Conservation (phyloP, 352 stramenopile genomes). For the Thraustochytrium aureum region DNA sequence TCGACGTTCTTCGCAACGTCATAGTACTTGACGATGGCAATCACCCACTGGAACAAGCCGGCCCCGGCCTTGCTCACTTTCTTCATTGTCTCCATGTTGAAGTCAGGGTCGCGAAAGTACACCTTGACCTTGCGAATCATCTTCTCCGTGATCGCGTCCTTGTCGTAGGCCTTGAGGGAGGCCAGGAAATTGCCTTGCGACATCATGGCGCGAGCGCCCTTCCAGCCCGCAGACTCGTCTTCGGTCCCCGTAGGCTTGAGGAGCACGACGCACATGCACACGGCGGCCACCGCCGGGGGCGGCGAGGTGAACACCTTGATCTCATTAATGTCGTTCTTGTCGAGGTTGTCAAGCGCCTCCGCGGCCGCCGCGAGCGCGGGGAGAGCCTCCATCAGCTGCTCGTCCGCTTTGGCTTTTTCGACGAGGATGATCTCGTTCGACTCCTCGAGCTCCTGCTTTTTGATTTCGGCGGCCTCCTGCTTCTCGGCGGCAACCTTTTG, state of each 20-base stretch:
- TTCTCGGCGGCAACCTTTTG: constrained; percentile 83
- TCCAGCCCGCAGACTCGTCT: constrained; percentile 85
- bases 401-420: constrained; percentile 89
- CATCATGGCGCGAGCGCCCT: constrained; percentile 91
- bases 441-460: constrained; percentile 83
- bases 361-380: constrained; percentile 89
- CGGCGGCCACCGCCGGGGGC: constrained; percentile 77
- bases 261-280: constrained; percentile 69
- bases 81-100: constrained; percentile 93
- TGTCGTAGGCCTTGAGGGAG: constrained; percentile 91
- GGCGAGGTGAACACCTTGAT: constrained; percentile 94
- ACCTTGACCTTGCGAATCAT: constrained; percentile 90
- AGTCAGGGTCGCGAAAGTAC: constrained; percentile 88
- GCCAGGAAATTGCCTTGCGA: constrained; percentile 78
- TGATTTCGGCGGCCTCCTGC: constrained; percentile 80
- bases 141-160: constrained; percentile 92
- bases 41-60: constrained; percentile 87
- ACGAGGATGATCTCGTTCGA: constrained; percentile 81
- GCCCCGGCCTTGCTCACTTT: constrained; percentile 85
- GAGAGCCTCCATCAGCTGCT: constrained; percentile 83
- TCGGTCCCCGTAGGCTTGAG: constrained; percentile 82
- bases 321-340: constrained; percentile 92
- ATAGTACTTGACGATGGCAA: constrained; percentile 94
- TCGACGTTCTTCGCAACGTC: constrained; percentile 93
- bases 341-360: constrained; percentile 84